Base-by-base conservation (phyloP, 2,329 filamentous ascomycete genomes). In the Zasmidium cellare region DNA sequence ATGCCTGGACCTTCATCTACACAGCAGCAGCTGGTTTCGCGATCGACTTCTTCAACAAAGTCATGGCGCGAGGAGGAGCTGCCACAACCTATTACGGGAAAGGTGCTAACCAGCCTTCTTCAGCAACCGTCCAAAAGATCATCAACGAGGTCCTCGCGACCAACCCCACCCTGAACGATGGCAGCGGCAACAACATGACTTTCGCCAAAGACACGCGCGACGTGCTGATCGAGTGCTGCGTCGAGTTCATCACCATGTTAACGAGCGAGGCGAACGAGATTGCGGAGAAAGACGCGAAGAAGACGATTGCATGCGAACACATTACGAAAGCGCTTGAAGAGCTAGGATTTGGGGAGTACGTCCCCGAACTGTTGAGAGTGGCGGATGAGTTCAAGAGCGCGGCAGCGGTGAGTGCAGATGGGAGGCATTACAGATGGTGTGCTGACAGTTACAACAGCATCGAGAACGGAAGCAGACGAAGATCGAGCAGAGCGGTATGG, bases 181-280 rank as follows among this genome's bases (percentile, higher is more conserved):
- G 44, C 25, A 47, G 57, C 54, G 50, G 35, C 20, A 51, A 54
- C n/a, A 52, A 91, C 51, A 84, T 96, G 61, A 88, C 90, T 1
- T 97, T 97, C 73, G 91, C 92, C 46, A 97, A 96, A 74, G 94
- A 99, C 69, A 92, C 93, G 12, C 88, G 94, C 59, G 94, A 99
- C 72, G 82, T 97, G 2, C 82, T 99, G 53, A 99, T 99, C 70
- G 94, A 97, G 79, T 97, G 94, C 79, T 99, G 94, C 72, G 93
- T 99, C 70, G 94, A 99, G 76, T 99, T 99, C 76, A 97, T 99
- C 75, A 97, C 94, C 18, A 85, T 99, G 70, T 90, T 99, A 67
- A 97, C 92, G n/a, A 96, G 91, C 49, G 93, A 99, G 79, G 94
- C 94, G 62, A 99, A 99, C 76, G 94, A 99, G 70, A 99, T 99